Conservation (phyloP, 176 grass and related monocot genomes). For the Avena sativa region DNA sequence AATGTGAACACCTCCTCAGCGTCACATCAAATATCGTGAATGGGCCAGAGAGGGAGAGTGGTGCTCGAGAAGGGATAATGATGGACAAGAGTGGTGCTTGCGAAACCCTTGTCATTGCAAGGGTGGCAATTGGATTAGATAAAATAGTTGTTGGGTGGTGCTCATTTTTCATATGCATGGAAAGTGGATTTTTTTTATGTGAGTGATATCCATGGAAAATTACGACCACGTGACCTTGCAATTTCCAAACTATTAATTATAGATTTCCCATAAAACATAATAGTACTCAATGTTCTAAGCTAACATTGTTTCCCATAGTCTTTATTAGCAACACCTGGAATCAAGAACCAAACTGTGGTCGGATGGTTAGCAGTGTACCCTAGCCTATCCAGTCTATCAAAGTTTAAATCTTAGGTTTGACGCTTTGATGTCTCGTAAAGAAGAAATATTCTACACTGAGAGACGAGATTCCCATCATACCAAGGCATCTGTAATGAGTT, state of each 20-base stretch:
- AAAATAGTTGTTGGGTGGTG: background rate
- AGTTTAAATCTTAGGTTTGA: too few relatives aligned
- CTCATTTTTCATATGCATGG: background rate
- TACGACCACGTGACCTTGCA: background rate
- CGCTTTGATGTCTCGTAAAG: too few relatives aligned
- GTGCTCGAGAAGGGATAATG: background rate
- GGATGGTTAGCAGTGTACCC: too few relatives aligned
- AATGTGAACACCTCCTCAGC: background rate
- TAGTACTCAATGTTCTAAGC: background rate
- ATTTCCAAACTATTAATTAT: background rate
- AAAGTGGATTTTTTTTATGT: background rate
- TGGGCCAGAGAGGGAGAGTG: background rate
- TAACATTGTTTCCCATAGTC: too few relatives aligned
- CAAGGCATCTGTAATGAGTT: too few relatives aligned
- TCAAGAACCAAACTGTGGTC: too few relatives aligned
- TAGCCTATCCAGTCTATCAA: too few relatives aligned
- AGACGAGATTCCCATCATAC: too few relatives aligned
- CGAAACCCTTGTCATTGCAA: background rate
- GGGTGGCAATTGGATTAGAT: background rate
- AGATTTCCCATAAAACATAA: background rate
- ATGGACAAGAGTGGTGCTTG: background rate
- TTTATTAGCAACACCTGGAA: too few relatives aligned
- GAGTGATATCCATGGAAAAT: background rate
- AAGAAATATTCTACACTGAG: too few relatives aligned
- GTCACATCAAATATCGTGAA: background rate